These are phyloP conservation scores for Obelidium mucronatum DNA, from an alignment of 192 early-diverging fungal genomes.

Conservation along the genomic window DNA sequence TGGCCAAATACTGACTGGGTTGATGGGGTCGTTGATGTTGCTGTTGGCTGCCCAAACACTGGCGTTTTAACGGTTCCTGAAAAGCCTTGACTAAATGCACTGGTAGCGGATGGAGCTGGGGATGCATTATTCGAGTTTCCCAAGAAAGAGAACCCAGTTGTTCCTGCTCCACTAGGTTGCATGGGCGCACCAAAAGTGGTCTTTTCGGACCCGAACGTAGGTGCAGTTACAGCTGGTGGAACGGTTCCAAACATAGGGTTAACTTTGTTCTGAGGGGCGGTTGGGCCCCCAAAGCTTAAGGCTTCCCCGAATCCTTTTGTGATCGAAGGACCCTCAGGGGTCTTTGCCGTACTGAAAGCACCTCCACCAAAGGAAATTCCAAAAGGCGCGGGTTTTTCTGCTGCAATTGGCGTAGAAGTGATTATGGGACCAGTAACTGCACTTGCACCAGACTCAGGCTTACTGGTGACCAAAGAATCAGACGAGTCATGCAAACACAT, in stretches of 20 bases:
- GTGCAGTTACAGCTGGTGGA: not conserved
- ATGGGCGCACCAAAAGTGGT: not conserved
- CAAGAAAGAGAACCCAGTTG: conserved; percentile 12
- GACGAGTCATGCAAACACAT: too few species aligned
- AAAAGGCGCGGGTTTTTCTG: too few species aligned
- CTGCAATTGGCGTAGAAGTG: conserved; percentile 12
- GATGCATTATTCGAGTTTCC: not conserved
- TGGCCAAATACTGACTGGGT: conserved; percentile 8
- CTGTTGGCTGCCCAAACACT: not conserved
- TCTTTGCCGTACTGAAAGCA: not conserved
- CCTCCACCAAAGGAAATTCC: too few species aligned
- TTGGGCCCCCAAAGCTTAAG: conserved; percentile 3
- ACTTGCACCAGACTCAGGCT: too few species aligned
- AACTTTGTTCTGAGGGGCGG: conserved; percentile 11
- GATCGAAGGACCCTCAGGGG: not conserved
- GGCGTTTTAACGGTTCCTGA: not conserved
- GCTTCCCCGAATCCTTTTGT: conserved; percentile 17
- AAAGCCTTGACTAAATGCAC: too few species aligned
- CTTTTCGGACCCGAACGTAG: not conserved
- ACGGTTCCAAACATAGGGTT: conserved; percentile 29
- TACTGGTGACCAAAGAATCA: too few species aligned
- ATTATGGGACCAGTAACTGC: not conserved
- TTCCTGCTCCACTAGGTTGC: not conserved
- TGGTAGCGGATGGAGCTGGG: not conserved
- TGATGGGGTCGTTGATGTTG: not conserved